Evolutionary conservation across 768 basidiomycete genomes (phyloP).

Genomic region (Lepiota brunneoincarnata): DNA sequence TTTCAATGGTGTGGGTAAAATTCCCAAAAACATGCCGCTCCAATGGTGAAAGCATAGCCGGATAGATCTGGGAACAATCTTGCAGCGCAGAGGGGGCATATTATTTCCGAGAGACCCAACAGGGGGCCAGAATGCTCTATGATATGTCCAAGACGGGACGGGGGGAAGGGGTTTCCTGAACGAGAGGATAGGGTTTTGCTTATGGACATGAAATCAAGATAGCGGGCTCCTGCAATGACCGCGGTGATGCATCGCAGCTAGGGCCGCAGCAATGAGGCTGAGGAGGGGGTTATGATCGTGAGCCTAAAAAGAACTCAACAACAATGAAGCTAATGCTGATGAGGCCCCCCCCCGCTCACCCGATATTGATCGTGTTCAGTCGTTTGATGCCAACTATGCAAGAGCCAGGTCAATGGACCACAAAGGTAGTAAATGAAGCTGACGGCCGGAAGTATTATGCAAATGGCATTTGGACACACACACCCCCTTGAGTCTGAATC

Average conservation of each 20-base stretch:
- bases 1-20: constrained; percentile 38
- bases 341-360: constrained; percentile 36
- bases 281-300: constrained; percentile 70
- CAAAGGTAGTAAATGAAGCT: constrained; percentile 75
- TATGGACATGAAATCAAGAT: constrained; percentile 75
- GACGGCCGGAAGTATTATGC: constrained; percentile 68
- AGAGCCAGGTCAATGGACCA: constrained; percentile 72
- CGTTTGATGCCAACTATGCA: constrained; percentile 73
- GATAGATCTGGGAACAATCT: constrained; percentile 83
- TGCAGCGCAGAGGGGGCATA: background rate
- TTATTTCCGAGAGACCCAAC: background rate
- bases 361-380: constrained; percentile 69
- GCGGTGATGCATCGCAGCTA: constrained; percentile 70
- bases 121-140: too few relatives aligned
- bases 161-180: background rate
- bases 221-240: constrained; percentile 69
- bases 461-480: constrained; percentile 73
- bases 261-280: constrained; percentile 75
- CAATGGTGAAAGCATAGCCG: constrained; percentile 78
- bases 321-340: background rate
- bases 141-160: too few relatives aligned
- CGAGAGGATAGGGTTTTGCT: constrained; percentile 17
- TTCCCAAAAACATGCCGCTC: constrained; percentile 62
- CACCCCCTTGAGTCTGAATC: constrained; percentile 73
- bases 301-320: constrained; percentile 42